Conservation (phyloP, 1,139 yeast genomes). For the Pichia sp. region DNA sequence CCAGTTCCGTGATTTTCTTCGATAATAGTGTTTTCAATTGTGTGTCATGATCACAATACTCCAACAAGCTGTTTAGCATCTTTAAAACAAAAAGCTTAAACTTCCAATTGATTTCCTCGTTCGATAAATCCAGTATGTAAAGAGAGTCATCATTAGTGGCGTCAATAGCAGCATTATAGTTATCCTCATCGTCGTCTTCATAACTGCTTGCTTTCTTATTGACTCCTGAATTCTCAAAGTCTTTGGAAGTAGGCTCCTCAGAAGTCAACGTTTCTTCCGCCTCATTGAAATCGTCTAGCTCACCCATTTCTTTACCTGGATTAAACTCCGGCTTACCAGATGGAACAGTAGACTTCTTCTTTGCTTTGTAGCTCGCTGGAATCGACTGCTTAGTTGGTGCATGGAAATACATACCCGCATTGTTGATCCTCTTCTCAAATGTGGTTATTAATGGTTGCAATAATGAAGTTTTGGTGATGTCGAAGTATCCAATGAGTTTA, state of each 20-base stretch:
- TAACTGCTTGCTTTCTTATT: slow-evolving; percentile 21
- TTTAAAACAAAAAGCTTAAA: slow-evolving; percentile 57
- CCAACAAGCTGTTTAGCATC: slow-evolving; percentile 46
- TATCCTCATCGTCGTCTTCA: slow-evolving; percentile 14
- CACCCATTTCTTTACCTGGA: too few relatives aligned
- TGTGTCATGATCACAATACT: slow-evolving; percentile 34
- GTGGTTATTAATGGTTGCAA: slow-evolving; percentile 24
- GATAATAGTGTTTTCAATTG: slow-evolving; percentile 38
- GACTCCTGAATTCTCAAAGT: neutral
- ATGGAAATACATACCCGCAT: slow-evolving; percentile 25
- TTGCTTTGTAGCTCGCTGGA: neutral
- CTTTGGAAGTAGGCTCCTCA: slow-evolving; percentile 8
- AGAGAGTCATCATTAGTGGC: slow-evolving; percentile 6
- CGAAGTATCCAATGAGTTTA: slow-evolving; percentile 31
- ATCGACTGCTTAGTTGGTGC: slow-evolving; percentile 3
- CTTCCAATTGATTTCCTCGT: slow-evolving; percentile 66
- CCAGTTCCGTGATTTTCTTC: slow-evolving; percentile 57
- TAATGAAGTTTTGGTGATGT: slow-evolving; percentile 29
- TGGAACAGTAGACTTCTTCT: too few relatives aligned
- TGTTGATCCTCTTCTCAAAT: slow-evolving; percentile 23
- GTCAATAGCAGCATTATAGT: neutral
- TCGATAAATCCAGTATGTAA: slow-evolving; percentile 31
- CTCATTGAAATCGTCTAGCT: slow-evolving; percentile 17
- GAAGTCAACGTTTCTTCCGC: slow-evolving; percentile 21
- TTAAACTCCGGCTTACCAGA: too few relatives aligned